A percentile compares a stretch with the other conserved stretches of the same genome.
These are phyloP conservation scores for Zanthoxylum bungeanum DNA, from an alignment of 345 rosid species.

Conservation along the genomic window DNA sequence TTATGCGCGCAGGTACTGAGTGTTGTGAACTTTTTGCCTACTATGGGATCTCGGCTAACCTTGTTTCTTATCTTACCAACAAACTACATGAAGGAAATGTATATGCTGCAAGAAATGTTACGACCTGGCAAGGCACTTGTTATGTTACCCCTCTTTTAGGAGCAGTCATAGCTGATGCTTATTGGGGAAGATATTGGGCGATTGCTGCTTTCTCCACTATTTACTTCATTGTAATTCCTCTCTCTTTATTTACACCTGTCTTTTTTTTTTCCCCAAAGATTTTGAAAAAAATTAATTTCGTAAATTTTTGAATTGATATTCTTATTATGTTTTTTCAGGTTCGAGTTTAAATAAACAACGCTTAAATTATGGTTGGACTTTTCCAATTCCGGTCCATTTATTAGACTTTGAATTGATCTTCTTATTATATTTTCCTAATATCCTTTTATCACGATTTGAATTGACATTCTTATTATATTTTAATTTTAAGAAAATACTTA, in stretches of 20 bases:
- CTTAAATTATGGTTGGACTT: too few species aligned
- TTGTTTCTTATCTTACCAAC: constrained; percentile 78
- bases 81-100: constrained; percentile 89
- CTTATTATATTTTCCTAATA: too few species aligned
- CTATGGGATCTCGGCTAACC: constrained; percentile 86
- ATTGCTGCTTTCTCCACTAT: constrained; percentile 82
- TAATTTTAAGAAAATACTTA: too few species aligned
- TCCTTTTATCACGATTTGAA: too few species aligned
- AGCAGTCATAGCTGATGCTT: constrained; percentile 88
- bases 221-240: constrained; percentile 58
- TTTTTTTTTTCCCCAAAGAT: neutral
- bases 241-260: neutral
- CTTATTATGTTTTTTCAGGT: too few species aligned
- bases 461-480: too few species aligned
- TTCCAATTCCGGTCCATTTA: too few species aligned
- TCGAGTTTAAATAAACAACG: too few species aligned
- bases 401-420: too few species aligned
- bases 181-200: constrained; percentile 98
- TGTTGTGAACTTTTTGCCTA: constrained; percentile 95
- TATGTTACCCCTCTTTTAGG: constrained; percentile 93
- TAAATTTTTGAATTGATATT: too few species aligned
- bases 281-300: too few species aligned
- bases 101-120: constrained; percentile 81
- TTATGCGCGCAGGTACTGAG: constrained; percentile 60
- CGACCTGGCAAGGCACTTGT: constrained; percentile 91